These are phyloP conservation scores for Rhizoclosmatium sp. DNA, from an alignment of 192 early-diverging fungal species.

Conservation along the genomic window DNA sequence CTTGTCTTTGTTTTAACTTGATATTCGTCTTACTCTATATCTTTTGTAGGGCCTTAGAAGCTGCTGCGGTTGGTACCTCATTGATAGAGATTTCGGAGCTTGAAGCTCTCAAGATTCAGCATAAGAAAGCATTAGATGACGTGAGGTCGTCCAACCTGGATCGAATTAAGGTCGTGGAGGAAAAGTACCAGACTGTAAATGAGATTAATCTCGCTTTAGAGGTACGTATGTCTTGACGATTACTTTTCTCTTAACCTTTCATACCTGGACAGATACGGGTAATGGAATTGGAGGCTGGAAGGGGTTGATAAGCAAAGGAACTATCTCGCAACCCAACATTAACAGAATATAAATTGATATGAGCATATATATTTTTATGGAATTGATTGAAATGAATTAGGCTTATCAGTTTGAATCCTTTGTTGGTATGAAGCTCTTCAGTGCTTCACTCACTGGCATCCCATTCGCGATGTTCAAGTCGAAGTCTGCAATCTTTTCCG, in stretches of 20 bases:
- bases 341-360: too few species aligned
- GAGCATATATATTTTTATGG: too few species aligned
- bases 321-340: too few species aligned
- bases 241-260: too few species aligned
- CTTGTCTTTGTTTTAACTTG: neutral
- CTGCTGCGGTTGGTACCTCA: neutral
- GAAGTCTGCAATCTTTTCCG: too few species aligned
- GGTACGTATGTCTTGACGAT: neutral
- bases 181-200: conserved; percentile 16
- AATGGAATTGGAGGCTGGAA: neutral
- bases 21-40: neutral
- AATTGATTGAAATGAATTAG: too few species aligned
- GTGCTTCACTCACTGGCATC: too few species aligned
- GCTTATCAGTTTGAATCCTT: too few species aligned
- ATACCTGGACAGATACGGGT: neutral
- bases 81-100: neutral
- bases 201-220: conserved; percentile 29
- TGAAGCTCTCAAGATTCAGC: neutral
- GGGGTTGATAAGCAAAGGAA: neutral
- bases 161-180: conserved; percentile 17
- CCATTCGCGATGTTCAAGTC: too few species aligned
- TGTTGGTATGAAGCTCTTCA: too few species aligned
- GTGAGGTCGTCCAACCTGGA: conserved; percentile 14
- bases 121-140: neutral
- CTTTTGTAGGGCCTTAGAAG: too few species aligned